These are phyloP conservation scores for Vitis rotundifolia DNA, from an alignment of 164 flowering plant genomes.

Conservation along the genomic window DNA sequence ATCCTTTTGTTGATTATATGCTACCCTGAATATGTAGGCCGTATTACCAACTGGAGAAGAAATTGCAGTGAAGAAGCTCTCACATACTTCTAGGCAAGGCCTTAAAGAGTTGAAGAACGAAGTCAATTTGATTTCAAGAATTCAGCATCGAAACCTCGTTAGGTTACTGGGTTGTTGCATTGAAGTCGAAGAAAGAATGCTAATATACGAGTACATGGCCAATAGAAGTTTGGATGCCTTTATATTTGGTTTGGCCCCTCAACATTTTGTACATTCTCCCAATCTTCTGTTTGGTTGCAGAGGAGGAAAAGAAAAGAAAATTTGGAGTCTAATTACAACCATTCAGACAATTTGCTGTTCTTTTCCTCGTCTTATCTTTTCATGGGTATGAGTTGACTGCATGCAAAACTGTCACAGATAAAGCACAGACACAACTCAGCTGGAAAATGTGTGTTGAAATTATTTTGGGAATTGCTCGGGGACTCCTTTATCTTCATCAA, in stretches of 20 bases:
- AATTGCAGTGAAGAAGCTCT: conserved; percentile 2
- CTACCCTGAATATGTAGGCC: background rate
- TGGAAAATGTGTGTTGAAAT: background rate
- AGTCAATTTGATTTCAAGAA: background rate
- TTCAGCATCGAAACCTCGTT: background rate
- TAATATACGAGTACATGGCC: too few species aligned
- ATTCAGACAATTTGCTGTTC: background rate
- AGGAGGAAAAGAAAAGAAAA: background rate
- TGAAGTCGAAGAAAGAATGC: too few species aligned
- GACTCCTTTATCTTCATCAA: too few species aligned
- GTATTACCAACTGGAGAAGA: background rate
- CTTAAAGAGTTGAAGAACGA: background rate
- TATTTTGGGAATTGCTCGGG: background rate
- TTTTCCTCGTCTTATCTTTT: too few species aligned
- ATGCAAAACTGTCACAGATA: too few species aligned
- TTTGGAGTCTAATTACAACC: background rate
- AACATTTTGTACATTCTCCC: too few species aligned
- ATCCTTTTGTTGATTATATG: background rate
- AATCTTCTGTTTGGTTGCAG: background rate
- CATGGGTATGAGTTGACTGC: too few species aligned
- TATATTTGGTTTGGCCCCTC: background rate
- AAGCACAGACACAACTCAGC: too few species aligned
- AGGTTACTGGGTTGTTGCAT: too few species aligned
- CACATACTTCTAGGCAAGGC: background rate
- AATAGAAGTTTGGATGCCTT: background rate